Evolutionary conservation across 2,329 filamentous ascomycete species (phyloP).

Genomic region (Blastomyces silverae): DNA sequence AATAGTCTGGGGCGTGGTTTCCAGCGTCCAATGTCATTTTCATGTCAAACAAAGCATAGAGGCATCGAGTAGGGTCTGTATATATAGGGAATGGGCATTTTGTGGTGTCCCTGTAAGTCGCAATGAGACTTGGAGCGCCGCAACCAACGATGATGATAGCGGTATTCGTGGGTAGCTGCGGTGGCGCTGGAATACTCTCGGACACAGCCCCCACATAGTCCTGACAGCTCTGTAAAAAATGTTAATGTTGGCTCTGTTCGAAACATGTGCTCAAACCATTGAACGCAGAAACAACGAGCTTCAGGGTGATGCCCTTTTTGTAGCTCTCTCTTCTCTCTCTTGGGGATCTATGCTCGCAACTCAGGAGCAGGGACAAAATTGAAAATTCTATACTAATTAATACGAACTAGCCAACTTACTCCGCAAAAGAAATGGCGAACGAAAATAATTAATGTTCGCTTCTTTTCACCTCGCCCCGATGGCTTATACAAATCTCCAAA

Average conservation of each 20-base stretch:
- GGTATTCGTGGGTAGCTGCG: conserved; percentile 48
- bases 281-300: neutral
- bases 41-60: conserved; percentile 66
- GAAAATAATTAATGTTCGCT: conserved; percentile 63
- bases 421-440: conserved; percentile 76
- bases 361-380: neutral
- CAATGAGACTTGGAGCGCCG: conserved; percentile 61
- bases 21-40: conserved; percentile 57
- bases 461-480: conserved; percentile 28
- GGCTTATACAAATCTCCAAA: conserved; percentile 56
- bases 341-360: neutral
- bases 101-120: conserved; percentile 57
- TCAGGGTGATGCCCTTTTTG: neutral
- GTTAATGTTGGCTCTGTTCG: conserved; percentile 9
- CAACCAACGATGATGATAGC: conserved; percentile 66
- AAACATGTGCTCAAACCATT: neutral
- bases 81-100: conserved; percentile 67
- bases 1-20: conserved; percentile 55
- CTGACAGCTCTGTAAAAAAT: conserved; percentile 56
- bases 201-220: conserved; percentile 62
- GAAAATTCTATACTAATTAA: neutral
- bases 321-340: neutral
- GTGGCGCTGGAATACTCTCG: conserved; percentile 48
- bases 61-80: conserved; percentile 60
- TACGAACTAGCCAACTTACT: conserved; percentile 46